Evolutionary conservation across 192 early-diverging fungal genomes (phyloP).

Genomic region (Gonapodya prolifera): DNA sequence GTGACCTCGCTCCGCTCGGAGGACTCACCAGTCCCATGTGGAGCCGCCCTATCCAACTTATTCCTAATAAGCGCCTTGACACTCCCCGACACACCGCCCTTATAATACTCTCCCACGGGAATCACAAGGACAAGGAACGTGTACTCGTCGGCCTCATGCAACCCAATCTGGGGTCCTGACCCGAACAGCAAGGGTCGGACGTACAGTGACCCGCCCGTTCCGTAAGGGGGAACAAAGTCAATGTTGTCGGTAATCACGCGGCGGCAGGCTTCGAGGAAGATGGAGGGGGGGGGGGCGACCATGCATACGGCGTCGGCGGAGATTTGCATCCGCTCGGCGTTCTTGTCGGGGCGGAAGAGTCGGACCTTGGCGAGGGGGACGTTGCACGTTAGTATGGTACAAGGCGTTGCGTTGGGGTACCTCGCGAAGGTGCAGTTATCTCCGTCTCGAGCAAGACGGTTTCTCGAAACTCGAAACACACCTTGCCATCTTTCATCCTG

Average conservation of each 20-base stretch:
- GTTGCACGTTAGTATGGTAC: background rate
- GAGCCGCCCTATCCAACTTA: conserved; percentile 51
- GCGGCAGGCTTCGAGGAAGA: conserved; percentile 49
- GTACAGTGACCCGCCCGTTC: conserved; percentile 53
- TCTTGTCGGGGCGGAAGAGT: conserved; percentile 58
- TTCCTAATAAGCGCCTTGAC: conserved; percentile 52
- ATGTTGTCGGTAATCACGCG: conserved; percentile 45
- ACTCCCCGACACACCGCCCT: conserved; percentile 21
- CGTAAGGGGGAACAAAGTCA: conserved; percentile 62
- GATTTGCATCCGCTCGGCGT: conserved; percentile 43
- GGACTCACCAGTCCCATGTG: conserved; percentile 29
- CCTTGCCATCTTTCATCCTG: conserved; percentile 47
- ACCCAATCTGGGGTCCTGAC: conserved; percentile 48
- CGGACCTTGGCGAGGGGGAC: conserved; percentile 23
- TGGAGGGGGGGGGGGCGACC: conserved; percentile 38
- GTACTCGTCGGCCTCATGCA: conserved; percentile 23
- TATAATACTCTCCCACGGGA: conserved; percentile 59
- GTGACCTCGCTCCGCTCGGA: background rate
- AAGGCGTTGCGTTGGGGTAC: background rate
- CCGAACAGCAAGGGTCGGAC: conserved; percentile 60
- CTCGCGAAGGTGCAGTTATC: too few species aligned
- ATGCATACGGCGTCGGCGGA: conserved; percentile 44
- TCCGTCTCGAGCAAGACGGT: too few species aligned
- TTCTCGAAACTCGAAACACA: too few species aligned
- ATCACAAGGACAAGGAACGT: conserved; percentile 6